Base-by-base conservation (phyloP, 805 yeast genomes). In the Pichia sporocuriosa region DNA sequence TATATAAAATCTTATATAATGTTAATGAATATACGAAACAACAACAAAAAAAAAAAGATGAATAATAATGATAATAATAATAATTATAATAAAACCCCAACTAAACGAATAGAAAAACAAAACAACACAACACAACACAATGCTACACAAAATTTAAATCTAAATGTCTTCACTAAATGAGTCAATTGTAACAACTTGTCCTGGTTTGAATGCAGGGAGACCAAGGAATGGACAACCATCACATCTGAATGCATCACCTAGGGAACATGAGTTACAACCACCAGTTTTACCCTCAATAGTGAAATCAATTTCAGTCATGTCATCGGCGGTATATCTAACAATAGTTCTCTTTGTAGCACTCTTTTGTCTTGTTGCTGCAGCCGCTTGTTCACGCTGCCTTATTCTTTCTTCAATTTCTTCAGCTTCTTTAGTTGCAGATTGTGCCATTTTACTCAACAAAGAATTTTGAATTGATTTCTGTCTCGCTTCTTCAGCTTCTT, bases 151-250 rank as follows among this genome's bases (percentile, higher is more conserved):
- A n/a, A n/a, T n/a, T 3, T 22, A 3, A 15, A 11, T 5, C 57
- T 52, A 84, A 53, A 84, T 70, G 59, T 86, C 95, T 61, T 84
- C 95, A 31, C 82, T 84, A 52, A 84, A 77, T 40, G 77, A 74
- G 54, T 75, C 87, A 48, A 90, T 66, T 25, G 82, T 79, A 41
- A 93, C 79, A 10, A 80, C 80, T 66, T 93, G 95, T 39, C 99
- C 99, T 1, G 97, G 98, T 65, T 88, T 88, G 73, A 93, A 93
- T 4, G 99, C 97, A 13, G 99, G 99, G 35, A 93, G 69, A 0
- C 99, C 99, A 51, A 93, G 68, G 64, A 81, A 93, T 30, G 99
- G 99, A 66, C 99, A 93, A 2, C 97, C 97, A 52, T 89, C 95
- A 62, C 99, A 93, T 57, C 99, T 72, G 67, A 93, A 93, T 0